These are phyloP conservation scores for Ogataea hybrid DNA, from an alignment of 1,139 yeast genomes.

Conservation along the genomic window DNA sequence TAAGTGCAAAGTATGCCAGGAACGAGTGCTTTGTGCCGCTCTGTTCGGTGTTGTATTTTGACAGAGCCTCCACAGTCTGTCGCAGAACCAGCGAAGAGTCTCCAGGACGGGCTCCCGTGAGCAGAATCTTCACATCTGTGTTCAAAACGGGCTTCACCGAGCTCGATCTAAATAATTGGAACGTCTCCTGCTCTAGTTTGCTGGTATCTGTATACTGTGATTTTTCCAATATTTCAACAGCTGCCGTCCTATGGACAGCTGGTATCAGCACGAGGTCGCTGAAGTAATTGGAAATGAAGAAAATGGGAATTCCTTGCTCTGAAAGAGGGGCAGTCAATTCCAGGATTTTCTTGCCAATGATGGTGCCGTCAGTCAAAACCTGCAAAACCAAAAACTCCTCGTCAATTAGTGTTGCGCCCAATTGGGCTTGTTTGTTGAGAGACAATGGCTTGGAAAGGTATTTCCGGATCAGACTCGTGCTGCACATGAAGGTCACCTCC, in stretches of 20 bases:
- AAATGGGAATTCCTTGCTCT: constrained; percentile 54
- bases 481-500: constrained; percentile 52
- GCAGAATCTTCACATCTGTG: constrained; percentile 40
- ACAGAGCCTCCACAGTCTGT: constrained; percentile 35
- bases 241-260: constrained; percentile 40
- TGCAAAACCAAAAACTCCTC: constrained; percentile 54
- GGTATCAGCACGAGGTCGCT: constrained; percentile 69
- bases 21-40: constrained; percentile 21
- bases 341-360: constrained; percentile 53
- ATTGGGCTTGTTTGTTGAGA: constrained; percentile 16
- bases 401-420: constrained; percentile 41
- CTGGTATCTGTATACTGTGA: constrained; percentile 10
- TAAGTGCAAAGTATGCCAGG: constrained; percentile 57
- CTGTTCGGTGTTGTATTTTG: constrained; percentile 33
- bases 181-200: constrained; percentile 34
- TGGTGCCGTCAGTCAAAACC: constrained; percentile 60
- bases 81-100: constrained; percentile 41
- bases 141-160: constrained; percentile 47
- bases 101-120: constrained; percentile 61
- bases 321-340: constrained; percentile 62
- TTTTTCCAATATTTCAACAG: constrained; percentile 41
- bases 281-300: constrained; percentile 64
- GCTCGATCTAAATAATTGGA: constrained; percentile 40
- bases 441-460: constrained; percentile 24
- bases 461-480: constrained; percentile 27